These are phyloP conservation scores for Phytophthora crassamura DNA, from an alignment of 352 stramenopile genomes.

Conservation along the genomic window DNA sequence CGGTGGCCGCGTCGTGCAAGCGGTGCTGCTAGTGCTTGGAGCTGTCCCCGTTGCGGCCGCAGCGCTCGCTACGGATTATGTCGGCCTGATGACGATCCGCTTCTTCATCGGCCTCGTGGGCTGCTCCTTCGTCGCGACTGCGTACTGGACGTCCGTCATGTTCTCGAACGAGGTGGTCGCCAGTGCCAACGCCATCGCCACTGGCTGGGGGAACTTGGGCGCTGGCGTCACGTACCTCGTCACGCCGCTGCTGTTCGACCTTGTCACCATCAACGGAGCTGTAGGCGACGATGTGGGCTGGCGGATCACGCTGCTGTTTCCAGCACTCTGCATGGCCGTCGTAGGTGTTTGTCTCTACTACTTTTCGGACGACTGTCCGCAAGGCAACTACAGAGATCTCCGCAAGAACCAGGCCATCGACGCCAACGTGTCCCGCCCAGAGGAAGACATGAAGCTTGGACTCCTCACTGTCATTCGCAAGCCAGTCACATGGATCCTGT, in stretches of 20 bases:
- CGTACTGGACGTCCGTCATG: constrained; percentile 94
- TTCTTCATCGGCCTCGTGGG: constrained; percentile 95
- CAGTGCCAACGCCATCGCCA: constrained; percentile 92
- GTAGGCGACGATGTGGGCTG: constrained; percentile 85
- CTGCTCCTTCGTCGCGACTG: constrained; percentile 92
- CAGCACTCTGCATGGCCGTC: constrained; percentile 84
- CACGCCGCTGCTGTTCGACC: constrained; percentile 88
- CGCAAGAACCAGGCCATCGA: constrained; percentile 27
- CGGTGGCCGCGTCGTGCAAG: constrained; percentile 86
- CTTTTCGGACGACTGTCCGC: constrained; percentile 92
- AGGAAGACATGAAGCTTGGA: constrained; percentile 36
- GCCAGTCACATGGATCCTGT: constrained; percentile 89
- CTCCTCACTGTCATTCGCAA: constrained; percentile 47
- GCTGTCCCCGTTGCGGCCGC: constrained; percentile 86
- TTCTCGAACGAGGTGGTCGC: constrained; percentile 94
- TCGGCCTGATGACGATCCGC: constrained; percentile 80
- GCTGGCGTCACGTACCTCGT: constrained; percentile 88
- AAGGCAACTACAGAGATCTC: constrained; percentile 92
- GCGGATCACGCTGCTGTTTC: constrained; percentile 91
- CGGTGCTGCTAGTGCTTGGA: constrained; percentile 73
- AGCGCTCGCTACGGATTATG: constrained; percentile 83
- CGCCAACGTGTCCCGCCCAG: constrained; percentile 18
- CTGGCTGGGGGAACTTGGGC: constrained; percentile 95
- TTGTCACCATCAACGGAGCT: constrained; percentile 70
- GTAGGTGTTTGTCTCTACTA: constrained; percentile 72